Conservation (phyloP, 805 yeast species). For the Wickerhamiella azymoides region DNA sequence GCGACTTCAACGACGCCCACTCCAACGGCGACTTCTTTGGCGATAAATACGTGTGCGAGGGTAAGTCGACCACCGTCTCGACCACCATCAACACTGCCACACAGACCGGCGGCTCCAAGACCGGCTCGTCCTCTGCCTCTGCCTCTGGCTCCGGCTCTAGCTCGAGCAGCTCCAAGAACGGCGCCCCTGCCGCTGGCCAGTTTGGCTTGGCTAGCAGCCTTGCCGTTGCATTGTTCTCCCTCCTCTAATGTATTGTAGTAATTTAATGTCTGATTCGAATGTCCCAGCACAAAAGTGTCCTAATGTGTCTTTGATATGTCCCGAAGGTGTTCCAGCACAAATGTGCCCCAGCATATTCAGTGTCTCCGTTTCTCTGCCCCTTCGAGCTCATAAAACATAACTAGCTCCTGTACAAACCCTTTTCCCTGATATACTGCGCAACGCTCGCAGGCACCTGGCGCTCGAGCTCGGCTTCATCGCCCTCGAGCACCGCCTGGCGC, state of each 20-base stretch:
- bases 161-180: constrained; percentile 5
- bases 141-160: constrained; percentile 1
- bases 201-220: constrained; percentile 16
- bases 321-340: too few species aligned
- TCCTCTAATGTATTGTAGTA: constrained; percentile 12
- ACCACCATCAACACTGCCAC: constrained; percentile 10
- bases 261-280: too few species aligned
- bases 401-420: constrained; percentile 8
- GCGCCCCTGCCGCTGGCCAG: constrained; percentile 9
- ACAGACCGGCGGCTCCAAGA: constrained; percentile 9
- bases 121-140: constrained; percentile 9
- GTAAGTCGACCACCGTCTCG: constrained; percentile 21
- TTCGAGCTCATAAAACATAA: not conserved
- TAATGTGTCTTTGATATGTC: too few species aligned
- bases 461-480: constrained; percentile 7
- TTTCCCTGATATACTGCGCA: constrained; percentile 10
- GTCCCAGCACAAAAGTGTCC: too few species aligned
- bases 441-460: constrained; percentile 10
- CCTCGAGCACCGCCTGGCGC: constrained; percentile 9
- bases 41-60: constrained; percentile 48
- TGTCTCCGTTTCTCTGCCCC: too few species aligned
- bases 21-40: constrained; percentile 78
- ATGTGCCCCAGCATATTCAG: not conserved
- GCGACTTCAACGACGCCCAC: constrained; percentile 56
- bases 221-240: constrained; percentile 14